A percentile compares a stretch with the other conserved stretches of the same genome.
phyloP scores from a whole-genome alignment of 169 alveolate genomes.

The Cryptosporidium andersoni region DNA sequence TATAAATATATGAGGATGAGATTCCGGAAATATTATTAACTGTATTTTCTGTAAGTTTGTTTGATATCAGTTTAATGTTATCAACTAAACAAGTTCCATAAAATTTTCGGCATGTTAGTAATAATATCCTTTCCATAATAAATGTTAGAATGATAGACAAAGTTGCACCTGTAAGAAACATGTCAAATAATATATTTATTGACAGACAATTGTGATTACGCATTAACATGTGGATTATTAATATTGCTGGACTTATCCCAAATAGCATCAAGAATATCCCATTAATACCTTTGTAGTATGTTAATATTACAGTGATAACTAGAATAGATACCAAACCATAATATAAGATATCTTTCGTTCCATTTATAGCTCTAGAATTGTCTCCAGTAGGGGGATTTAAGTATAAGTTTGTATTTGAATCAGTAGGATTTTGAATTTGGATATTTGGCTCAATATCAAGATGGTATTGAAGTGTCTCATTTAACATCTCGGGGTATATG shows the following conservation, averaged over 20 bases:
- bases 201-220: neutral
- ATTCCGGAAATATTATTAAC: slow-evolving; percentile 12
- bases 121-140: slow-evolving; percentile 19
- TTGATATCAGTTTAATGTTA: neutral
- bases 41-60: neutral
- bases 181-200: slow-evolving; percentile 5
- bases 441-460: too few species aligned
- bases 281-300: neutral
- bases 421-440: too few species aligned
- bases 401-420: too few species aligned
- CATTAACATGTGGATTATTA: neutral
- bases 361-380: too few species aligned
- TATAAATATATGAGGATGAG: neutral
- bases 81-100: neutral
- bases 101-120: neutral
- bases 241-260: slow-evolving; percentile 6
- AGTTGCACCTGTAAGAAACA: slow-evolving; percentile 43
- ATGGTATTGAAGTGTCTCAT: too few species aligned
- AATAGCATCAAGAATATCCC: slow-evolving; percentile 1
- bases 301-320: neutral
- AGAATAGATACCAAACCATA: neutral
- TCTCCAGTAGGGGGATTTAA: too few species aligned
- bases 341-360: too few species aligned
- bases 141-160: slow-evolving; percentile 18
- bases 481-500: too few species aligned